These are phyloP conservation scores for Globisporangium cylindrosporum DNA, from an alignment of 352 stramenopile genomes.

Conservation along the genomic window DNA sequence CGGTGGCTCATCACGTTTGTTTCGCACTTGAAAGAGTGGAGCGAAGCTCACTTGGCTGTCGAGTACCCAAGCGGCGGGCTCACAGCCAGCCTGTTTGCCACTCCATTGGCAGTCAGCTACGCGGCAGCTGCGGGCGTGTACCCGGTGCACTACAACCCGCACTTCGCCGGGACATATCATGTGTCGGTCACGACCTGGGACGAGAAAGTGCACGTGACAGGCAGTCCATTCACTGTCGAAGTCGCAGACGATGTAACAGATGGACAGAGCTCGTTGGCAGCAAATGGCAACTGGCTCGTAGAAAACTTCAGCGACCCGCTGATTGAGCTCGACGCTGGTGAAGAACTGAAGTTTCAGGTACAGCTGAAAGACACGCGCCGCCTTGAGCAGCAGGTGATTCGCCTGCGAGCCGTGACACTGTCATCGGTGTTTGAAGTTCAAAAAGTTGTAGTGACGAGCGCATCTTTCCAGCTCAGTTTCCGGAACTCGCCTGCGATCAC, in stretches of 20 bases:
- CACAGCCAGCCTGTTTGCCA: constrained; percentile 38
- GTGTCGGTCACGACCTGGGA: constrained; percentile 83
- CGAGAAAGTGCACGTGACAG: constrained; percentile 69
- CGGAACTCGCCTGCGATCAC: constrained; percentile 40
- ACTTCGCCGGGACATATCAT: constrained; percentile 87
- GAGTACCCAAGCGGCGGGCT: constrained; percentile 48
- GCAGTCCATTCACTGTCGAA: constrained; percentile 85
- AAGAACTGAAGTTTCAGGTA: constrained; percentile 80
- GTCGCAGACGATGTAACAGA: constrained; percentile 73
- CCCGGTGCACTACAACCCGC: constrained; percentile 89
- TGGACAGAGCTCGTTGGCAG: constrained; percentile 69
- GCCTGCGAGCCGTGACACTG: constrained; percentile 52
- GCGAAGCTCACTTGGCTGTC: constrained; percentile 61
- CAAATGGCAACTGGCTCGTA: constrained; percentile 67
- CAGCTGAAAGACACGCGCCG: constrained; percentile 88
- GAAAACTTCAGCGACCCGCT: constrained; percentile 53
- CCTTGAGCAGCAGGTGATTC: constrained; percentile 64
- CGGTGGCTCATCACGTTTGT: constrained; percentile 92
- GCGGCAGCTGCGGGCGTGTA: constrained; percentile 77
- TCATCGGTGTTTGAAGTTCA: constrained; percentile 52
- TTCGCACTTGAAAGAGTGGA: constrained; percentile 81
- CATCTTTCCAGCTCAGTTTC: constrained; percentile 56
- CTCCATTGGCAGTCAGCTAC: constrained; percentile 48
- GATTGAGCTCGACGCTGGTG: constrained; percentile 52
- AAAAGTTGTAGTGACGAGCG: constrained; percentile 36